Evolutionary conservation across 148 eudicot genomes (phyloP), one percentile per base, ranked within the genome.

Genomic region (Arbutus unedo): DNA sequence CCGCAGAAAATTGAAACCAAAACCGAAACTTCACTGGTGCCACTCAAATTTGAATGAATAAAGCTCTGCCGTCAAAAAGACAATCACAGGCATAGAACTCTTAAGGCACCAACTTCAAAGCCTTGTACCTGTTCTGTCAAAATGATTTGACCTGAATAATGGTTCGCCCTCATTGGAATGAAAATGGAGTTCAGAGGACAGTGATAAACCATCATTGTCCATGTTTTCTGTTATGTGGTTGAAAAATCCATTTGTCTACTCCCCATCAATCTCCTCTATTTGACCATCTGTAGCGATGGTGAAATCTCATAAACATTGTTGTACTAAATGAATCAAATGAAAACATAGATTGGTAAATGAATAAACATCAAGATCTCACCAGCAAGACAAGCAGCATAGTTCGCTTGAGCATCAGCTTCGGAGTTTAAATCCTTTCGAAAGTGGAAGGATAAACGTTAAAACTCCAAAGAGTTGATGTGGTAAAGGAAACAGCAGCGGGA

Each of bases 381-480:
- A 71, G 91, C 90, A 72, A 95, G 98, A 76, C 62, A 57, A 60
- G 80, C 87, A 5, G 88, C 99, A 82, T 90, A 87, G 84, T 93
- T 96, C 51, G 99, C 98, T 86, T 94, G 92, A 80, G 86, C 92
- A 90, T 93, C 99, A 76, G 98, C 99, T 64, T 90, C 98, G 5
- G 93, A 84, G 85, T 96, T 96, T 6, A 88, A 87, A 48, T 86
- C 93, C 99, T 96, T 73, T 81, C 13, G 45, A 59, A 80, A 59
- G 15, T 82, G n/a, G 64, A 23, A 81, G 16, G 64, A 84, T 16
- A 80, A 78, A 70, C 4, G 41, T 74, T 56, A 55, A 67, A 81
- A 45, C 41, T 51, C 9, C 5, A 1, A 54, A 64, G 51, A 71
- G 25, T 71, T 25, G 57, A 48, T 25, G 21, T 9, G 10, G 13